Conservation (phyloP, 2,329 filamentous ascomycete species). For the Corynespora cassiicola region DNA sequence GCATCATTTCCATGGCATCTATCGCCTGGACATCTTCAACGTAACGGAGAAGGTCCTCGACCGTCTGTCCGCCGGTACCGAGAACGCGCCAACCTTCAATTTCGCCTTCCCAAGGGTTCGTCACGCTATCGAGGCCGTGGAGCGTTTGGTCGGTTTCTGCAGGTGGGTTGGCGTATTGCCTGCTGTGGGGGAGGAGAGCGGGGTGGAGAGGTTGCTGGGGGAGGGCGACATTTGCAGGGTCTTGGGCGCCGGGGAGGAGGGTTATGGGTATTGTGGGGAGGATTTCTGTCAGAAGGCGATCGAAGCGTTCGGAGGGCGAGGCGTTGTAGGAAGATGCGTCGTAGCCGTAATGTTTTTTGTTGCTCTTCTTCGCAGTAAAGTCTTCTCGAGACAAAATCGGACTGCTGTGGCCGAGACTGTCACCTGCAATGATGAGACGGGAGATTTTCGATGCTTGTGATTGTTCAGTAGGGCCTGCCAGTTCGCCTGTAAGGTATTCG, state of each 20-base stretch:
- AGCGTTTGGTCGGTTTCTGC: slow-evolving; percentile 46
- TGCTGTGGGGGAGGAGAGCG: slow-evolving; percentile 83
- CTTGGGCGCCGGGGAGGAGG: slow-evolving; percentile 80
- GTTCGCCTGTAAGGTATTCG: slow-evolving; percentile 89
- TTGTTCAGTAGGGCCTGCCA: slow-evolving; percentile 67
- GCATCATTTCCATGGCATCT: slow-evolving; percentile 92
- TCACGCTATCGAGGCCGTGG: slow-evolving; percentile 86
- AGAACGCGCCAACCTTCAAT: slow-evolving; percentile 88
- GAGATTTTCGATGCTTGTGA: slow-evolving; percentile 71
- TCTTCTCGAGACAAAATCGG: slow-evolving; percentile 56
- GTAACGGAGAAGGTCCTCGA: slow-evolving; percentile 94
- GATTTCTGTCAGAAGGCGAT: slow-evolving; percentile 80
- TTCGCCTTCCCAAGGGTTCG: slow-evolving; percentile 92
- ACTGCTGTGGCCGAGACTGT: slow-evolving; percentile 70
- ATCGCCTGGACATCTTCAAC: slow-evolving; percentile 78
- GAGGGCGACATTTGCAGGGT: slow-evolving; percentile 87
- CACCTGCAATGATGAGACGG: slow-evolving; percentile 88
- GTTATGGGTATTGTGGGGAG: slow-evolving; percentile 89
- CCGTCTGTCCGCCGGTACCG: slow-evolving; percentile 87
- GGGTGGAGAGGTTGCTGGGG: slow-evolving; percentile 93
- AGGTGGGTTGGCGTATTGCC: slow-evolving; percentile 68
- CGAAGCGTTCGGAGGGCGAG: slow-evolving; percentile 80
- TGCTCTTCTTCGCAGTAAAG: slow-evolving; percentile 50
- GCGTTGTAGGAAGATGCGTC: slow-evolving; percentile 89
- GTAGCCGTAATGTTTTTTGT: slow-evolving; percentile 91